Conservation (phyloP, 2,329 filamentous ascomycete species). For the Atkinsonella hypoxylon region DNA sequence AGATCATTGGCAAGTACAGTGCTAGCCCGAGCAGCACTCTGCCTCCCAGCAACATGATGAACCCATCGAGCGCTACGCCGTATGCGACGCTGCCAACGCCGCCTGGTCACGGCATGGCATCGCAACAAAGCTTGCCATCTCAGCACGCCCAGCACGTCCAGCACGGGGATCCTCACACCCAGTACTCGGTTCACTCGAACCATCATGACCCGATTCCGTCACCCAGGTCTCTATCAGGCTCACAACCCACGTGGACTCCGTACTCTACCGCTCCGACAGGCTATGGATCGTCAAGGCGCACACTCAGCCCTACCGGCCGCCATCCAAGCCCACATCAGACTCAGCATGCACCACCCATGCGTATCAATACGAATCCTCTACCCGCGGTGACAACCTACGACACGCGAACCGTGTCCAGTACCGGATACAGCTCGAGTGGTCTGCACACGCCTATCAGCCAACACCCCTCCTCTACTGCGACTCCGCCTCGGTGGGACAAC, state of each 20-base stretch:
- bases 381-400: slow-evolving; percentile 30
- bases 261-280: slow-evolving; percentile 25
- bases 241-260: slow-evolving; percentile 34
- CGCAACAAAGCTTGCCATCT: slow-evolving; percentile 17
- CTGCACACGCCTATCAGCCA: slow-evolving; percentile 28
- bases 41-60: slow-evolving; percentile 28
- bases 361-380: slow-evolving; percentile 25
- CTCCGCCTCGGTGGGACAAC: slow-evolving; percentile 30
- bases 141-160: slow-evolving; percentile 7
- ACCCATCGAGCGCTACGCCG: slow-evolving; percentile 23
- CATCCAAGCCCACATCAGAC: slow-evolving; percentile 23
- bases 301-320: slow-evolving; percentile 28
- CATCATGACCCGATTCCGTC: slow-evolving; percentile 40
- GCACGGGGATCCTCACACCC: slow-evolving; percentile 20
- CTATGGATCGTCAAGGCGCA: slow-evolving; percentile 26
- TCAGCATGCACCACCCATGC: slow-evolving; percentile 20
- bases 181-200: slow-evolving; percentile 29
- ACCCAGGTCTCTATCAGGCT: slow-evolving; percentile 38
- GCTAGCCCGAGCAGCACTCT: slow-evolving; percentile 32
- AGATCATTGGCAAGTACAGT: slow-evolving; percentile 95
- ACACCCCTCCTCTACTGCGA: slow-evolving; percentile 23
- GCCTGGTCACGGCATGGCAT: slow-evolving; percentile 22
- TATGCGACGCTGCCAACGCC: slow-evolving; percentile 37
- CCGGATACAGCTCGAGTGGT: slow-evolving; percentile 28
- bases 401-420: slow-evolving; percentile 17